These are phyloP conservation scores for Stachybotrys chartarum DNA, from an alignment of 2,329 filamentous ascomycete species.

Conservation along the genomic window DNA sequence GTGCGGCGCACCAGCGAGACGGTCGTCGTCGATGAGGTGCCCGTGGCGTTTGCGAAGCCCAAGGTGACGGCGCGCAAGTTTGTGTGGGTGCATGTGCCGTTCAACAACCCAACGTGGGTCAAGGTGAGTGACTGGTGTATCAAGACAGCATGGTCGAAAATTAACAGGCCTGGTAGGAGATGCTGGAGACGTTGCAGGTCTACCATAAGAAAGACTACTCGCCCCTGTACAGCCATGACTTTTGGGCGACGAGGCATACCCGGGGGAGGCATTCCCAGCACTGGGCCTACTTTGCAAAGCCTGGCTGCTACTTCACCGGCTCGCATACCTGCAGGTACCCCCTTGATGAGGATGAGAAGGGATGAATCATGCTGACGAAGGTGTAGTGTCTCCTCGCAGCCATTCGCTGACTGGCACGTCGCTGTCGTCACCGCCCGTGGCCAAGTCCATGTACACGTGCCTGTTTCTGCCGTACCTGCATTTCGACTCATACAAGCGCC, in stretches of 20 bases:
- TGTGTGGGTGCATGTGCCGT: constrained; percentile 51
- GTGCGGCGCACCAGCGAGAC: constrained; percentile 14
- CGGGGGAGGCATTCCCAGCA: constrained; percentile 41
- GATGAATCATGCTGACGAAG: not conserved
- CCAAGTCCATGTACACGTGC: constrained; percentile 33
- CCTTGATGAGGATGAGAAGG: not conserved
- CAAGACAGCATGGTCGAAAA: not conserved
- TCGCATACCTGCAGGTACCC: constrained; percentile 22
- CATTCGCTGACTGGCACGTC: constrained; percentile 20
- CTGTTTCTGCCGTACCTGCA: constrained; percentile 54
- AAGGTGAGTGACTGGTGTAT: constrained; percentile 29
- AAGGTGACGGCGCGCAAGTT: constrained; percentile 36
- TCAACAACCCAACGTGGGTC: constrained; percentile 52
- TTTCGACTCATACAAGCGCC: constrained; percentile 54
- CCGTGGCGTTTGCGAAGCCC: constrained; percentile 23
- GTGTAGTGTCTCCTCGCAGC: constrained; percentile 26
- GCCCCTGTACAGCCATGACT: constrained; percentile 36
- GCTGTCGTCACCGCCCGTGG: constrained; percentile 16
- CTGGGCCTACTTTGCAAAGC: constrained; percentile 41
- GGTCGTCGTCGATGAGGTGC: constrained; percentile 19
- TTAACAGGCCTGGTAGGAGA: constrained; percentile 21
- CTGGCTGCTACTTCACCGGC: constrained; percentile 39
- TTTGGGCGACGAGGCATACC: constrained; percentile 41
- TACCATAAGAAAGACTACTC: constrained; percentile 28
- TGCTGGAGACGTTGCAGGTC: constrained; percentile 36